Conservation (phyloP, 129 eudicot species). For the Chrysanthemum seticuspe region DNA sequence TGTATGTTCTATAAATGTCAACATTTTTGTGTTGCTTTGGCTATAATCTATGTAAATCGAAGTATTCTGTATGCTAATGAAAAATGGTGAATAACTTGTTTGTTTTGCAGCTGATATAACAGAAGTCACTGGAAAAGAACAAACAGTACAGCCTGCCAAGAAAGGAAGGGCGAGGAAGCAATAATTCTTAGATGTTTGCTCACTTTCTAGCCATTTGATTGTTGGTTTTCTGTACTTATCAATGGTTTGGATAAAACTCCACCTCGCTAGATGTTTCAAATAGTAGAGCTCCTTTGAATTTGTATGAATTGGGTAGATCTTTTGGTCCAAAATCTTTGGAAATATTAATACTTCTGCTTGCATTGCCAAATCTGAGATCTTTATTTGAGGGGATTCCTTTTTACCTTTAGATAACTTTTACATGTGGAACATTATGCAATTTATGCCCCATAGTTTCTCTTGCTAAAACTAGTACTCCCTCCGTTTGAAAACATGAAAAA, state of each 20-base stretch:
- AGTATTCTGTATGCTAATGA: not conserved
- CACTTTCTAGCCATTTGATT: conserved; percentile 10
- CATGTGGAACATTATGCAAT: too few relatives aligned
- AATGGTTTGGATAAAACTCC: conserved; percentile 3
- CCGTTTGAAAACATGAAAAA: not conserved
- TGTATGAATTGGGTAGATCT: conserved; percentile 23
- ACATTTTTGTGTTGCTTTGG: not conserved
- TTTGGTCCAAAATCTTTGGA: conserved; percentile 13
- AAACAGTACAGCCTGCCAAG: conserved; percentile 65
- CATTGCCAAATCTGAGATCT: not conserved
- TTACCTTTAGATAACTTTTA: not conserved
- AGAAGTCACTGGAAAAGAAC: conserved; percentile 83
- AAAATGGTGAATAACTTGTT: not conserved
- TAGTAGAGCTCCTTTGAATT: conserved; percentile 9
- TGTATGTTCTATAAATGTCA: not conserved
- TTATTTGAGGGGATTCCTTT: not conserved
- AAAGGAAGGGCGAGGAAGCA: conserved; percentile 91
- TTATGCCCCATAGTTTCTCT: not conserved
- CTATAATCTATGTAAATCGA: not conserved
- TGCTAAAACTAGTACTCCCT: not conserved
- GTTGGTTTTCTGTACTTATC: conserved; percentile 23
- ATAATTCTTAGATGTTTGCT: conserved; percentile 21
- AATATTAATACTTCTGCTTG: conserved; percentile 20
- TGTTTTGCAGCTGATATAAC: conserved; percentile 61
- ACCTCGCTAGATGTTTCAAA: conserved; percentile 4